phyloP scores from a whole-genome alignment of 495 filamentous ascomycete species.

The Clavariopsis aquatica region DNA sequence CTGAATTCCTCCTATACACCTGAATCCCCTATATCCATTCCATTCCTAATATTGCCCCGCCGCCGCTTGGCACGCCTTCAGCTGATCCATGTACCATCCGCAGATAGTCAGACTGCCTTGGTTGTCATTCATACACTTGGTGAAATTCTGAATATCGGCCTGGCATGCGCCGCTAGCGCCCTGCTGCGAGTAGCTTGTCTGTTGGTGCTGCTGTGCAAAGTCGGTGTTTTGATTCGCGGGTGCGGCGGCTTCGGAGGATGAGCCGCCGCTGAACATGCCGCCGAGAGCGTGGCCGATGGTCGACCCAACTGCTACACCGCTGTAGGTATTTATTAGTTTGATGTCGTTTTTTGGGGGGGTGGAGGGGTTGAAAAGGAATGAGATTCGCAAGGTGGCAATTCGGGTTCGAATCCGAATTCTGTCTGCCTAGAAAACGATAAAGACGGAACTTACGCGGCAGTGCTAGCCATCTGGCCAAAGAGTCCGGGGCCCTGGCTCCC shows the following conservation, averaged over 20 bases:
- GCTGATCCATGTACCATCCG: slow-evolving; percentile 96
- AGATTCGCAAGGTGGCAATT: no score
- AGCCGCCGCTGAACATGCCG: slow-evolving; percentile 76
- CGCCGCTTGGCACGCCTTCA: slow-evolving; percentile 93
- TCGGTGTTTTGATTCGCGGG: slow-evolving; percentile 49
- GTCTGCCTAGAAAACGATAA: not conserved
- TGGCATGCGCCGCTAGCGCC: slow-evolving; percentile 63
- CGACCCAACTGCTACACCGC: slow-evolving; percentile 93
- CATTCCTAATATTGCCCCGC: slow-evolving; percentile 74
- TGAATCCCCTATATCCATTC: not conserved
- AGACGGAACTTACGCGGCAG: slow-evolving; percentile 48
- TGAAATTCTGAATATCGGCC: slow-evolving; percentile 79
- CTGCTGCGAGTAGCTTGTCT: slow-evolving; percentile 52
- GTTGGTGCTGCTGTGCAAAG: slow-evolving; percentile 45
- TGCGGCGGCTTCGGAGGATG: slow-evolving; percentile 58
- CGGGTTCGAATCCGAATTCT: no score
- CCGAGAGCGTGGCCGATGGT: slow-evolving; percentile 94
- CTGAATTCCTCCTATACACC: not conserved
- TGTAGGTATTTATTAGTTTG: slow-evolving; percentile 45
- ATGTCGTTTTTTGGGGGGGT: not conserved
- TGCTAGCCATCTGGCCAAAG: slow-evolving; percentile 51
- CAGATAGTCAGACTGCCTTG: slow-evolving; percentile 92
- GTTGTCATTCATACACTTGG: slow-evolving; percentile 93
- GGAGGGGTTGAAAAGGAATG: not conserved
- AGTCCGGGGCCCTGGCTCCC: slow-evolving; percentile 45